Evolutionary conservation across 1,284 basidiomycete species (phyloP), one percentile per base, ranked within the genome.

Genomic region (Heterobasidion parviporum): DNA sequence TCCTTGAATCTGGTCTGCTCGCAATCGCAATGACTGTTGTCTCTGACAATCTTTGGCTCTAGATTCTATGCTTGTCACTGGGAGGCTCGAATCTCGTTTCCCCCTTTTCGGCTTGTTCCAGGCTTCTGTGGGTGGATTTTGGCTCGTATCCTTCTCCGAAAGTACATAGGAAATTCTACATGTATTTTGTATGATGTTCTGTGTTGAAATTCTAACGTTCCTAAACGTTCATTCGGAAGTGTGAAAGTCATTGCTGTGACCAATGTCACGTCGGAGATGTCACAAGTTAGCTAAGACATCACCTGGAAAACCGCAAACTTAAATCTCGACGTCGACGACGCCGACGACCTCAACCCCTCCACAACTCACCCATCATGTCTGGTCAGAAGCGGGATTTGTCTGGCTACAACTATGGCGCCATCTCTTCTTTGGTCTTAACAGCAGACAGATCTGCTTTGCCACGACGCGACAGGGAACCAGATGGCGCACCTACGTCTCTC

Each of bases 401-500:
- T 26, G 59, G 59, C n/a, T 60, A 60, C 38, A 60, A 60, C 38
- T 60, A 60, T 57, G 59, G 59, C 2, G 59, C 59, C 3, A 60
- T 60, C 26, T 60, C 59, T n/a, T 60, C 59, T 15, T 55, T 60
- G 15, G 59, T 60, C 38, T 51, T 60, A 45, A 60, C 59, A 9
- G 59, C 59, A 1, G 59, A 60, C 50, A 55, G 59, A 26, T 60
- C 59, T 26, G 32, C 59, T 15, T 45, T 60, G 45, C 59, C 59
- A 26, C 55, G 59, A 6, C 58, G 59, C 60, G 89, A 92, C 79
- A 89, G 89, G 72, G 97, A 99, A 72, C 94, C 96, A 15, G 94
- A 96, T 73, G 96, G 96, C 59, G 92, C 94, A 43, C 92, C 94
- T 15, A 97, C 96, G 55, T 87, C 94, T 12, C 85, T 99, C 34